A percentile compares a stretch with the other conserved stretches of the same genome.
Evolutionary conservation across 2,329 filamentous ascomycete species (phyloP).

Genomic region (Neonectria punicea): DNA sequence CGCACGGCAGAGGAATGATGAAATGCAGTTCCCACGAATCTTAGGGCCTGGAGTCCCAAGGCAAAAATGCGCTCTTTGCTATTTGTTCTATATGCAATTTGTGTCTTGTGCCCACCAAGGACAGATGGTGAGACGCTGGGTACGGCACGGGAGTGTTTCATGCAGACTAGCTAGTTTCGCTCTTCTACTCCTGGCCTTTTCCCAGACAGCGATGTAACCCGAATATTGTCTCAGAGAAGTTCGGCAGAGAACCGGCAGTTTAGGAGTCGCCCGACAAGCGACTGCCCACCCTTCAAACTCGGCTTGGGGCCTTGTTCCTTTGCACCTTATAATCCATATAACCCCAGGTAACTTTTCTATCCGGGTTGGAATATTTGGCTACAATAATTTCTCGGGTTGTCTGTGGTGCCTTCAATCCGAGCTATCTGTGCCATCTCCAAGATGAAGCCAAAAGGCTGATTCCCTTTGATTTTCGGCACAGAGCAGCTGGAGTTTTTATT

Average conservation of each 20-base stretch:
- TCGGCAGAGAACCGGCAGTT: not conserved
- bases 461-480: conserved; percentile 17
- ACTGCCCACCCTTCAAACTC: not conserved
- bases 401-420: not conserved
- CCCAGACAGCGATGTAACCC: not conserved
- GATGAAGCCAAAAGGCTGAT: not conserved
- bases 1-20: conserved; percentile 14
- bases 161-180: not conserved
- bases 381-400: not conserved
- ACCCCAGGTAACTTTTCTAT: not conserved
- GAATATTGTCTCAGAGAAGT: not conserved
- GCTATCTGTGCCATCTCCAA: not conserved
- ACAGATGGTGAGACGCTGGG: not conserved
- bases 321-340: not conserved
- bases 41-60: not conserved
- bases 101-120: not conserved
- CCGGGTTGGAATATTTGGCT: not conserved
- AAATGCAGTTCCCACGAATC: not conserved
- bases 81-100: conserved; percentile 8
- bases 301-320: not conserved
- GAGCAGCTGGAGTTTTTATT: not conserved
- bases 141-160: not conserved
- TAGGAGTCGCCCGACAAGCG: not conserved
- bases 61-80: not conserved
- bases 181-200: not conserved